Base-by-base conservation (phyloP, 495 filamentous ascomycete species). In the Lichina pygmaea region DNA sequence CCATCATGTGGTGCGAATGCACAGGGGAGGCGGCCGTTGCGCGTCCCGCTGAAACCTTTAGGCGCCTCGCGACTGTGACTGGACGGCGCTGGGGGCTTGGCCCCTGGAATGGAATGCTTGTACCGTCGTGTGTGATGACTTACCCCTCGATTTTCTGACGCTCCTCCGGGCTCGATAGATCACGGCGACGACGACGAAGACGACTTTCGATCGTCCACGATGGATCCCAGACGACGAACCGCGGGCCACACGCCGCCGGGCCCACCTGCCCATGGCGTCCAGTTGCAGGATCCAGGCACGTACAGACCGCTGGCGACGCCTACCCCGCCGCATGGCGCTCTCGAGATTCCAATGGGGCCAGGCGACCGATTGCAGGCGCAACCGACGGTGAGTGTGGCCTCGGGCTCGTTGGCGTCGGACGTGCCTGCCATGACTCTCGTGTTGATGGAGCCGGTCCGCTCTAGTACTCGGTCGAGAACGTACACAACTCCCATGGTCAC, bases 381-480 rank as follows among this genome's bases (percentile, higher is more conserved):
- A 59, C 80, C 75, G 45, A 80, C 79, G 40, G 75, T 79, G 53
- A 66, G 73, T 38, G 44, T 33, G 41, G 51, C 46, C 45, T 43
- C 6, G 6, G 16, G 7, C 39, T 39, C 42, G 15, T 15, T 31
- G 12, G 10, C 40, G 33, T 44, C 8, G 9, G 6, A 17, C 10
- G 24, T 12, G 31, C 36, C 15, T 42, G n/a, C 12, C 30, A 8
- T 12, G 11, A 7, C 34, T 17, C 30, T 5, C 8, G 33, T 41
- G 33, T 6, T 38, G 12, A 9, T 31, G 13, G 5, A 10, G 44
- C 5, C 9, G 2, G 12, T 54, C 46, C 1, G 33, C 3, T 46
- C 38, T 46, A 65, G 73, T 86, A 86, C 62, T 92, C 85, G 1
- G 77, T 86, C 1, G 80, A 84, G 55, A 77, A 79, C 53, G 64